A percentile compares a stretch with the other conserved stretches of the same genome.
Conservation (phyloP, 2,329 filamentous ascomycete species). For the Trichoderma endophyticum region DNA sequence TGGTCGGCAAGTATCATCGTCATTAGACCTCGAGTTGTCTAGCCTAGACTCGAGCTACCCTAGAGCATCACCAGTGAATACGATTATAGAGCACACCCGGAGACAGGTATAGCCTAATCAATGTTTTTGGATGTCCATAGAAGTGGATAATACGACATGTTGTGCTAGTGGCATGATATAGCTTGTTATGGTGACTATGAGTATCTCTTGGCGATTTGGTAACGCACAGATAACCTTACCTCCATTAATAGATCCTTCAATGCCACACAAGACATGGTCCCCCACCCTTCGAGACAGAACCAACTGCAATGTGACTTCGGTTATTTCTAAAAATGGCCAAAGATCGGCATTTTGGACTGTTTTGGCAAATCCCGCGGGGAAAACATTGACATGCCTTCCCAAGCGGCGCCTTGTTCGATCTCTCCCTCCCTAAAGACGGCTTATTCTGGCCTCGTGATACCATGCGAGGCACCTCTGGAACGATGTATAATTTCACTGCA, state of each 20-base stretch:
- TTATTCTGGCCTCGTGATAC: background rate
- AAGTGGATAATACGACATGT: background rate
- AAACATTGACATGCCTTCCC: background rate
- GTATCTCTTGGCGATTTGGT: background rate
- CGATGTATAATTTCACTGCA: background rate
- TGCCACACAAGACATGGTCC: background rate
- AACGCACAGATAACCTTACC: background rate
- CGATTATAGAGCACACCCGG: background rate
- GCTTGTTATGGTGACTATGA: background rate
- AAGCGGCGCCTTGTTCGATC: background rate
- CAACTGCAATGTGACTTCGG: background rate
- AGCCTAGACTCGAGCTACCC: background rate
- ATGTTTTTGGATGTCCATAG: background rate
- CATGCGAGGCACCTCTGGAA: background rate
- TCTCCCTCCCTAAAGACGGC: background rate
- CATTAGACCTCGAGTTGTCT: background rate
- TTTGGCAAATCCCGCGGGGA: background rate
- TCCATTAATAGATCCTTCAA: background rate
- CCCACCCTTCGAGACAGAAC: background rate
- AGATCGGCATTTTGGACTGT: background rate
- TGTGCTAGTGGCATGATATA: background rate
- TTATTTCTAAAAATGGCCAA: background rate
- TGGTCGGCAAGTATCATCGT: background rate
- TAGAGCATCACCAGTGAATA: background rate
- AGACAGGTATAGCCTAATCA: background rate